Base-by-base conservation (phyloP, 106 monocot genomes). In the Posidonia australis region DNA sequence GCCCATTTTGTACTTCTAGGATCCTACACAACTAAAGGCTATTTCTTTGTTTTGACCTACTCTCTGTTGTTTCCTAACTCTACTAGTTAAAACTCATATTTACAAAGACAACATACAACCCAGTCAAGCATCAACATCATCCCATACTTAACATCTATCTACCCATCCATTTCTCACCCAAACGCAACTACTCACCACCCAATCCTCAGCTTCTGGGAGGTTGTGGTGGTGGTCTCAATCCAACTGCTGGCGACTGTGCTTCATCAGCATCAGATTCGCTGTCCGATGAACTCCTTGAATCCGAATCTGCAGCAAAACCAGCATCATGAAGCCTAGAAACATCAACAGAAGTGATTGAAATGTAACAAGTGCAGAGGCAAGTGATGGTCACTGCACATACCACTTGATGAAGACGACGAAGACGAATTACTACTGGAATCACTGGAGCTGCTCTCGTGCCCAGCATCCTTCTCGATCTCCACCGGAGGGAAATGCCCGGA, bases 391-490 rank as follows among this genome's bases (percentile, higher is more conserved):
- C 2, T 17, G 22, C 6, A 46, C 60, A 23, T 28, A 28, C 44
- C 17, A 71, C 21, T 55, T 6, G 31, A 52, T 0, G 49, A 58
- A 42, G 14, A 45, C 12, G 87, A 93, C 1, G 93, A 89, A 5
- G 85, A 85, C 1, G 79, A 79, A 55, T 72, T 79, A 18, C 81
- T 78, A 64, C 77, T 76, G 0, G 86, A 86, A 27, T 74, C 78
- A 46, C 84, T 72, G 10, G 84, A 80, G 66, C 74, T 77, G 67
- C 83, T 82, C 10, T 62, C 76, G n/a, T 60, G 25, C 1, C 69
- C 79, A 11, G 58, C 59, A 25, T 87, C 84, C 80, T 88, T 94
- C 67, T 87, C 82, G 13, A 90, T 90, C 70, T 84, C 90, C 24
- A 90, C 80, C 0, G 84, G 70, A 11, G 89, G 89, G 67, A 86